Evolutionary conservation across 208 protist species (phyloP), one percentile per base, ranked within the genome.

Genomic region (Acanthamoeba castellanii): DNA sequence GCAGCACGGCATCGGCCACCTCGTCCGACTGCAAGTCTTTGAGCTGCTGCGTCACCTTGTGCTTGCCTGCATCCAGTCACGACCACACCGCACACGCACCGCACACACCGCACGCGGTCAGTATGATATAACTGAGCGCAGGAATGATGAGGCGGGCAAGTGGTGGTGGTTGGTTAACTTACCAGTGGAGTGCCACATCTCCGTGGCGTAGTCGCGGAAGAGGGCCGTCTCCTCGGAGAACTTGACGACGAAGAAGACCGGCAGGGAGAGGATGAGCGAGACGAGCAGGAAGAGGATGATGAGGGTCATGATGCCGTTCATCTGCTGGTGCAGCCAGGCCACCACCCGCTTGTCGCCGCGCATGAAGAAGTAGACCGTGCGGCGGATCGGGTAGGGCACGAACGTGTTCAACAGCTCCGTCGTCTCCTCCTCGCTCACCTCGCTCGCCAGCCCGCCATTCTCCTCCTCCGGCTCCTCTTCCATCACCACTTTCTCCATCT

Each of bases 241-340:
- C 64, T 92, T 92, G 87, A 92, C 30, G 25, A 30, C 32, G 47
- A 92, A 92, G 87, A 92, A 92, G 61, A 74, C 42, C 16, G 87
- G 59, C 11, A 92, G 64, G 42, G 34, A 92, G 37, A 92, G 16
- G 34, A 74, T 45, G 27, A 47, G 22, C 34, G 61, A 92, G 25
- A 92, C 87, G 14, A 92, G 64, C 7, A 92, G 87, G 20, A 92
- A 57, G 34, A 92, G 30, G 87, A 92, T 92, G 32, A 92, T 32
- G 61, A 92, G 30, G 55, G 87, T 88, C 81, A 88, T 88, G n/a
- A 88, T 88, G 27, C 55, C 45, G 55, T 88, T 88, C 81, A 88
- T 88, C 55, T 64, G 81, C 18, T n/a, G 27, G 42, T 64, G 55
- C 42, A 88, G 81, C 81, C 81, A 88, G n/a, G 34, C 34, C 30